These are phyloP conservation scores for Teratosphaeria zuluensis DNA, from an alignment of 2,329 filamentous ascomycete genomes.

Conservation along the genomic window DNA sequence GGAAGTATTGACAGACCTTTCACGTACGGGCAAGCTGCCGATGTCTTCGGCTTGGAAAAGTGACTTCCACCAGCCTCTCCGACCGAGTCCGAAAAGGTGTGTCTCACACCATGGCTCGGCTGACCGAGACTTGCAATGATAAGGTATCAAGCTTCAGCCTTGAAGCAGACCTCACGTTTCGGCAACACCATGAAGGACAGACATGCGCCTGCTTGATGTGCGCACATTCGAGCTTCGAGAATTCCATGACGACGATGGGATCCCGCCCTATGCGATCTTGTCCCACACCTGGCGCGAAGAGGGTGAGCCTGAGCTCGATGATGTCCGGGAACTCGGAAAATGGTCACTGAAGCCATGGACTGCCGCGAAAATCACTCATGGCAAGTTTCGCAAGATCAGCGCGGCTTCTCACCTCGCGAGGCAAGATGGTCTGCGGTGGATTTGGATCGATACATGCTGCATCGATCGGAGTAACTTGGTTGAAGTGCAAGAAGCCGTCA, in stretches of 20 bases:
- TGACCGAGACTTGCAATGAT: neutral
- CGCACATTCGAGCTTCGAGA: neutral
- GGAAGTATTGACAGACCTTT: neutral
- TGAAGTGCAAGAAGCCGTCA: conserved; percentile 5
- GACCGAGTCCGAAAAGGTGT: neutral
- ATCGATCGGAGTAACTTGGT: conserved; percentile 3
- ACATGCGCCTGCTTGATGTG: neutral
- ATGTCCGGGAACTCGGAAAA: neutral
- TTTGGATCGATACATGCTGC: conserved; percentile 6
- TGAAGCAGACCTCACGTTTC: neutral
- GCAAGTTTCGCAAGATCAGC: neutral
- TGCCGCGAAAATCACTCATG: neutral
- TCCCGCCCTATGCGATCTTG: conserved; percentile 1
- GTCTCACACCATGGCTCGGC: neutral
- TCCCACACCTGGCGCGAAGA: conserved; percentile 1
- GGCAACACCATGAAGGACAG: neutral
- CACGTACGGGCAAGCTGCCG: neutral
- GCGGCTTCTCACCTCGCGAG: neutral
- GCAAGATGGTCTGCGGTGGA: conserved; percentile 1
- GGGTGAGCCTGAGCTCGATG: neutral
- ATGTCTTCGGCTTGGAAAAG: neutral
- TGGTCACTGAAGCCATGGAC: neutral
- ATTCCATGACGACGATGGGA: neutral
- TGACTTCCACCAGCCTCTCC: neutral
- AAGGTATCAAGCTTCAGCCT: neutral